Evolutionary conservation across 176 grass and related monocot genomes (phyloP).

Genomic region (Ensete glaucum): DNA sequence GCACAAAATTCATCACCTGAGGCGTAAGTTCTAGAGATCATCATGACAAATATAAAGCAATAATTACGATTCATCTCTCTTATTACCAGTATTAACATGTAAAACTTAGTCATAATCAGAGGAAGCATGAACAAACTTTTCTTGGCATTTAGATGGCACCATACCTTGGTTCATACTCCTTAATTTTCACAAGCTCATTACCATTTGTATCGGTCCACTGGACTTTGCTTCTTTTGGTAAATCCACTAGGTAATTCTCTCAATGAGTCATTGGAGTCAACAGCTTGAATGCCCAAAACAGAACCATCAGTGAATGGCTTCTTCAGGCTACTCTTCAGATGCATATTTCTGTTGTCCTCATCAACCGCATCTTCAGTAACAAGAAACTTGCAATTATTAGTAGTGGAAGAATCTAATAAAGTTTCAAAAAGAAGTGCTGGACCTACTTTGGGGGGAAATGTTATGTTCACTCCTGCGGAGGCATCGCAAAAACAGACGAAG

Average conservation of each 20-base stretch:
- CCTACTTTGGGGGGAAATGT: background rate
- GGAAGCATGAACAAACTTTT: background rate
- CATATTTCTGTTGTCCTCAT: background rate
- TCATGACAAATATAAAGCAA: background rate
- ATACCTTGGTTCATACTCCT: constrained; percentile 22
- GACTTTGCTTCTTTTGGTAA: constrained; percentile 14
- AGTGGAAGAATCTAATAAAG: constrained; percentile 17
- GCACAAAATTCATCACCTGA: no score
- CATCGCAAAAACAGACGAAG: constrained; percentile 2
- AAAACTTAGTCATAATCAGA: no score
- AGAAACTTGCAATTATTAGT: background rate
- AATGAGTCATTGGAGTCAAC: background rate
- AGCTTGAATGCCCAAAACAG: background rate
- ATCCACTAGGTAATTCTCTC: background rate
- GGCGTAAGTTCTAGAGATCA: no score
- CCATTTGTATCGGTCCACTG: constrained; percentile 25
- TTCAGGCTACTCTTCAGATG: constrained; percentile 13
- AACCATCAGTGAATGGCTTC: constrained; percentile 1
- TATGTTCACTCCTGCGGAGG: background rate
- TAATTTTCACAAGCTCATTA: constrained; percentile 24
- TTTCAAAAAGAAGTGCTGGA: background rate
- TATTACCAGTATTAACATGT: background rate
- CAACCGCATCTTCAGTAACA: background rate
- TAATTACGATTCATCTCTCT: background rate
- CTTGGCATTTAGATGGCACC: background rate